These are phyloP conservation scores for Zygoascus ofunaensis DNA, from an alignment of 805 yeast genomes.

Conservation along the genomic window DNA sequence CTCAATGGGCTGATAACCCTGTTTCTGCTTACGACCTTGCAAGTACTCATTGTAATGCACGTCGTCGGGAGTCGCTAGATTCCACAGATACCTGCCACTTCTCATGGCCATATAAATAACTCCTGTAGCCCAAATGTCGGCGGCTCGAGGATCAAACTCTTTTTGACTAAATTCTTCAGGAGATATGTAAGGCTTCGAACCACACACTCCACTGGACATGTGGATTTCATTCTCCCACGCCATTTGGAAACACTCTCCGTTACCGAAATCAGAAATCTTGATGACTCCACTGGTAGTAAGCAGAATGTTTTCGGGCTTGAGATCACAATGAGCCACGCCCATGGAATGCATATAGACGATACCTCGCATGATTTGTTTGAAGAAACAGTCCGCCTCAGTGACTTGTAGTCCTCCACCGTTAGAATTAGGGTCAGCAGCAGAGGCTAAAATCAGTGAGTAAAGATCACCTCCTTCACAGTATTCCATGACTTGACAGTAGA, in stretches of 20 bases:
- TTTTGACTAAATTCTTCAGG: conserved; percentile 69
- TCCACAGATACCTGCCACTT: conserved; percentile 91
- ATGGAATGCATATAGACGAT: conserved; percentile 77
- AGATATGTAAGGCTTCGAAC: conserved; percentile 85
- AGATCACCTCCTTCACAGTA: conserved; percentile 84
- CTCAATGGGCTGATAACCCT: conserved; percentile 91
- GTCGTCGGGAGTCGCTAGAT: conserved; percentile 58
- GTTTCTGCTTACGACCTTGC: conserved; percentile 65
- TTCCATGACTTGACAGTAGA: conserved; percentile 89
- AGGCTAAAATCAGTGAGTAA: conserved; percentile 47
- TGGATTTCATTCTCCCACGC: conserved; percentile 78
- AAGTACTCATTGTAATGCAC: conserved; percentile 75
- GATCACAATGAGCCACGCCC: conserved; percentile 91
- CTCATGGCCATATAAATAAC: conserved; percentile 70
- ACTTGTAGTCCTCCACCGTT: conserved; percentile 40
- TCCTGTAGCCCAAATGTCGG: conserved; percentile 87
- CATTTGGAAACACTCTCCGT: conserved; percentile 81
- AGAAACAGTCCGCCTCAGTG: conserved; percentile 76
- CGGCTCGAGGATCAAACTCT: conserved; percentile 65
- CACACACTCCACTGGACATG: conserved; percentile 64
- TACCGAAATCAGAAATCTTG: conserved; percentile 80
- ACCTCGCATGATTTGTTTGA: conserved; percentile 79
- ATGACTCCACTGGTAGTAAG: conserved; percentile 57
- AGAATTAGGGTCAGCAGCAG: conserved; percentile 13
- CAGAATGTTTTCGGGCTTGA: conserved; percentile 80